Base-by-base conservation (phyloP, 1,284 basidiomycete genomes). In the Baeospora myosura region DNA sequence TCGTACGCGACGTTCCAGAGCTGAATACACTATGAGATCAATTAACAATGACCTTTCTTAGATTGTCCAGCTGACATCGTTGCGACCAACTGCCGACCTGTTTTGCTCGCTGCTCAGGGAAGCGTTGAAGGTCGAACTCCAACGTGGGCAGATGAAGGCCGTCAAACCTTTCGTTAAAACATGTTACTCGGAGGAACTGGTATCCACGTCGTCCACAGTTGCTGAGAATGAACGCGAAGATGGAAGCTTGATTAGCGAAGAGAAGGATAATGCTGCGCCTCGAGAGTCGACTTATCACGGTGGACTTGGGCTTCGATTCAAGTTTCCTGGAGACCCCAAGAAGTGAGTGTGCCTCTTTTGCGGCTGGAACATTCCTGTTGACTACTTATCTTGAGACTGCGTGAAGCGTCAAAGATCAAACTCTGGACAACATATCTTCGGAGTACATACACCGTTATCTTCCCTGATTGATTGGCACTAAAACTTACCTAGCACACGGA, bases 391-490 rank as follows among this genome's bases (percentile, higher is more conserved):
- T 31, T 5, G 52, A 91, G 87, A 63, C 72, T 97, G 49, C 79
- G 95, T 23, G 96, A 99, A 65, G 89, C 91, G 43, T 96, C 91
- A 31, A 99, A 99, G 64, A 84, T 96, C 55, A 98, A 96, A 62
- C 75, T 98, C 10, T 99, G 96, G 96, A 85, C 83, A 16, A 79
- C 82, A 43, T 98, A 98, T 62, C 72, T 95, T 28, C 71, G 75
- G 53, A 69, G 90, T 93, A 55, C 48, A 77, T 52, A 24, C 11
- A 17, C 17, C 11, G 7, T 34, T 12, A n/a, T 35, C 17, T 14
- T 12, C 10, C 2, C 12, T 21, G 14, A 26, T 40, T 20, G 25
- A 3, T 20, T 5, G 12, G 16, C 7, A 7, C 14, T n/a, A 26
- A 12, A 14, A 28, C 18, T 26, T 28, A 8, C 22, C 11, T 47